Evolutionary conservation across 768 basidiomycete genomes (phyloP), one percentile per base, ranked within the genome.

Genomic region (Mrakia gelida): DNA sequence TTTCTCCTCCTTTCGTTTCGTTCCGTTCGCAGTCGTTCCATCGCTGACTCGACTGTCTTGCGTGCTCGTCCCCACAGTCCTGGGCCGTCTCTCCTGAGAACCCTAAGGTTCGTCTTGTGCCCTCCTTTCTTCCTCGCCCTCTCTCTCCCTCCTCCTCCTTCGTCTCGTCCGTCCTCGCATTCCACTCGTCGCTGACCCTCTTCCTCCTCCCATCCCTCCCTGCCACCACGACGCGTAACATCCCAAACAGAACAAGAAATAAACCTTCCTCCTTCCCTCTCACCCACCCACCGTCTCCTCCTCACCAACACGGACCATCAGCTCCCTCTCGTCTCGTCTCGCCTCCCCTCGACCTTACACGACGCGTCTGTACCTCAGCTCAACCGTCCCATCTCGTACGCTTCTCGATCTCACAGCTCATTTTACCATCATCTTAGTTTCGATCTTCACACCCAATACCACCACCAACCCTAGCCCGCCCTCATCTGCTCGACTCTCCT

Each of bases 51-150:
- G 7, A 5, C 13, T 32, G 30, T 65, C 5, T 30, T 34, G 30
- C 8, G 7, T 34, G 11, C 63, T 18, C 16, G 7, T 38, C 4
- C 38, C 18, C 15, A 18, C 41, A 70, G 67, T 26, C 18, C 67
- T 70, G 67, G 67, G 67, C 67, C 7, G 38, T 38, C 34, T 70
- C 67, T 18, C 67, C 67, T 16, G 67, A 70, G 34, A 70, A 70
- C 38, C 67, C 67, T 15, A 70, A 70, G 67, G 67, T 70, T 15
- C 65, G 38, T 67, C 3, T 21, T 9, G 5, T 15, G 32, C 34
- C 30, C 30, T 15, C 32, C 16, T 65, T 5, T 15, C 30, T 65
- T 15, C 32, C 26, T 65, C 41, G 5, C 41, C 11, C 45, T 45
- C 45, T 13, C 45, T 45, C 45, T 13, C 15, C 15, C 45, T 45